These are phyloP conservation scores for Penicillium sp. DNA, from an alignment of 2,329 filamentous ascomycete genomes.

Conservation along the genomic window DNA sequence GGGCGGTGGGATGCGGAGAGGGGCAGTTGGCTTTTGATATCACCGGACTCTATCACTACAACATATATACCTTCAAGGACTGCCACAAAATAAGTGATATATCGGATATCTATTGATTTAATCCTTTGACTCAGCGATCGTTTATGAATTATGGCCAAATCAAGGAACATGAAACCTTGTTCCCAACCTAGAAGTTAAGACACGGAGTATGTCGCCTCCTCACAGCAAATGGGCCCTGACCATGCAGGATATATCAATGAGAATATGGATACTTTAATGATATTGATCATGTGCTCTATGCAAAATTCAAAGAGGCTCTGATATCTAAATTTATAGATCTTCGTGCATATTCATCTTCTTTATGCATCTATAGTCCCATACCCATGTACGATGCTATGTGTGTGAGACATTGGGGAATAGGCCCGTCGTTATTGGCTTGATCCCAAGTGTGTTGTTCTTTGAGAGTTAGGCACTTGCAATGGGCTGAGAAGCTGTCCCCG, in stretches of 20 bases:
- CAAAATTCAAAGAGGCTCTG: neutral
- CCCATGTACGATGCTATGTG: neutral
- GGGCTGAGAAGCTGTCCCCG: neutral
- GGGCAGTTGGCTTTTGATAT: constrained; percentile 15
- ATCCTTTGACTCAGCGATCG: neutral
- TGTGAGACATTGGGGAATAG: neutral
- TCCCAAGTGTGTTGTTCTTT: neutral
- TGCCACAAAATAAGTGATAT: too few species aligned
- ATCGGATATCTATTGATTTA: neutral
- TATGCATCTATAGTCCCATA: neutral
- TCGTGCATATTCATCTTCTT: neutral
- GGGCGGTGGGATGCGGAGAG: constrained; percentile 30
- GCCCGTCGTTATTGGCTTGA: neutral
- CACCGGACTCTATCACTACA: too few species aligned
- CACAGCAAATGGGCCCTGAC: neutral
- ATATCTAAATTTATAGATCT: neutral
- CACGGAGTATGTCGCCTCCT: neutral
- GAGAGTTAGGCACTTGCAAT: neutral
- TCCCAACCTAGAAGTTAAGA: neutral
- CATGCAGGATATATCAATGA: neutral
- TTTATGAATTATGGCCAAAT: neutral
- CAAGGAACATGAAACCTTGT: neutral
- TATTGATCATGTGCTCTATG: neutral
- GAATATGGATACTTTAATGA: neutral
- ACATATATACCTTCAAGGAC: too few species aligned